Evolutionary conservation across 345 rosid genomes (phyloP), one percentile per base, ranked within the genome.

Genomic region (Dimocarpus longan): DNA sequence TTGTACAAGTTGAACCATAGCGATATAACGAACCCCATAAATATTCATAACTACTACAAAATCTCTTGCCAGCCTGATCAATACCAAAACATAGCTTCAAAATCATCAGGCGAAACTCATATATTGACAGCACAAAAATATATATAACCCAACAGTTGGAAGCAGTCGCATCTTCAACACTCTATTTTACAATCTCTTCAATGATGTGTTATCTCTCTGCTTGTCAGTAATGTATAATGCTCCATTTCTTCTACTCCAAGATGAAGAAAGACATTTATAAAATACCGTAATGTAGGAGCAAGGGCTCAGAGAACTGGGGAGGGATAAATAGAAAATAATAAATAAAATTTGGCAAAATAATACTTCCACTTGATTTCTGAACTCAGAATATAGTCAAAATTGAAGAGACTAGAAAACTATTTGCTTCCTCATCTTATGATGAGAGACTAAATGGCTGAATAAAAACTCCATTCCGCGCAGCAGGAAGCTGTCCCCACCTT

Each of bases 391-490:
- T 4, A 79, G 72, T 76, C 81, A 82, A 80, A 80, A 86, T 70
- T 79, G 79, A 66, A 50, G 46, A 40, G 66, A 70, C 6, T 68
- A 15, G 37, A 71, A 71, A 73, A 70, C 11, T 21, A 43, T 56
- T 66, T 18, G 56, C 67, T 3, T 46, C 5, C 59, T 54, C 68
- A 11, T 28, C 42, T 4, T 44, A 75, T 83, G 85, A 91, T 16
- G 89, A 82, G 78, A 88, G 88, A 81, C 87, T 88, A 44, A 97
- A 78, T 48, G 85, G 85, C 66, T 91, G 99, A 73, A 97, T 70
- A n/a, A 89, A 87, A 13, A 97, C 97, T 3, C 99, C 98, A 76
- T 94, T 94, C 73, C 73, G 85, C 3, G 97, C 98, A 57, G 83
- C 78, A 3, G 89, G 82, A 75, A 78, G 54, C 42, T 78, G 82